A percentile compares a stretch with the other conserved stretches of the same genome.
Evolutionary conservation across 306 rosid genomes (phyloP).

Genomic region (Rosa chinensis): DNA sequence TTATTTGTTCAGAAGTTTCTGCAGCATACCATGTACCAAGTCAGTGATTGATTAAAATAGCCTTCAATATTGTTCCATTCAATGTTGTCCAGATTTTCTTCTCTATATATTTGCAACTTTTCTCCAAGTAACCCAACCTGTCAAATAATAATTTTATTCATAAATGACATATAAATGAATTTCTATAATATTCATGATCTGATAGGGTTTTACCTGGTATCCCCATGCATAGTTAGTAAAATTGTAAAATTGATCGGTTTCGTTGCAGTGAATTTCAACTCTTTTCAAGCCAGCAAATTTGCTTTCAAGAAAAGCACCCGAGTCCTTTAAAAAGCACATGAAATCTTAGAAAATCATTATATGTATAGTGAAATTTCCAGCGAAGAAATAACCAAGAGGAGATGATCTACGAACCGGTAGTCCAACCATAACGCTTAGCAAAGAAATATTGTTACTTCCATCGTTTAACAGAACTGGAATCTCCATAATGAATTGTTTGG

Average conservation of each 20-base stretch:
- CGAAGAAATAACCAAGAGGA: background rate
- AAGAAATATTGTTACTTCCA: constrained; percentile 58
- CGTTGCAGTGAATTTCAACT: constrained; percentile 51
- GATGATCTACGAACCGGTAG: constrained; percentile 43
- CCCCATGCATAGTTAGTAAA: constrained; percentile 60
- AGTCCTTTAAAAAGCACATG: constrained; percentile 45
- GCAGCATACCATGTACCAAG: constrained; percentile 61
- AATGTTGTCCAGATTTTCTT: constrained; percentile 29
- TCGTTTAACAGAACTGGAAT: constrained; percentile 34
- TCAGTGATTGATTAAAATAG: constrained; percentile 35
- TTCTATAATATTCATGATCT: background rate
- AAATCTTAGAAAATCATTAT: background rate
- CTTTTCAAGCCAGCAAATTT: constrained; percentile 52
- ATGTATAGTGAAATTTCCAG: background rate
- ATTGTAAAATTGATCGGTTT: constrained; percentile 34
- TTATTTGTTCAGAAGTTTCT: background rate
- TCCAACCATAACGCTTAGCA: constrained; percentile 71
- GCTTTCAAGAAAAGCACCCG: constrained; percentile 74
- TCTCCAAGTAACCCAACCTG: constrained; percentile 68
- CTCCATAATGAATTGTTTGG: constrained; percentile 46
- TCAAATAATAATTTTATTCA: background rate
- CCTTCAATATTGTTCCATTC: constrained; percentile 43
- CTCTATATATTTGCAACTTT: constrained; percentile 42
- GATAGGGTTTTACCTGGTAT: constrained; percentile 42
- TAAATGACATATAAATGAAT: background rate